A percentile compares a stretch with the other conserved stretches of the same genome.
These are phyloP conservation scores for Aspergillus avenaceus DNA, from an alignment of 495 filamentous ascomycete genomes.

Conservation along the genomic window DNA sequence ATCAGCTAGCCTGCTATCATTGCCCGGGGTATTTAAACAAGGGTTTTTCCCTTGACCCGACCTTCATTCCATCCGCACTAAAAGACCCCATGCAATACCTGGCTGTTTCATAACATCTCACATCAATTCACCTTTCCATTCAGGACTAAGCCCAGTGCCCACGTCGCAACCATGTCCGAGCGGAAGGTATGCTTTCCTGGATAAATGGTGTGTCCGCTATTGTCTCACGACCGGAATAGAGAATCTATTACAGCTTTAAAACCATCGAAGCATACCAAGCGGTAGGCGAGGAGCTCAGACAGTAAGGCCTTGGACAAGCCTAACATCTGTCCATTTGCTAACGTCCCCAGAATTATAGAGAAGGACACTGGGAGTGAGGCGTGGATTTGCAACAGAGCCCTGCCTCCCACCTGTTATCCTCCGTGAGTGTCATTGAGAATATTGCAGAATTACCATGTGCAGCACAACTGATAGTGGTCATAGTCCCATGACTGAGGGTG, in stretches of 20 bases:
- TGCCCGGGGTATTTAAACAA: no score
- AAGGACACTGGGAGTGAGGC: neutral
- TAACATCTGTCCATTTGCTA: neutral
- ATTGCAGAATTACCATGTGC: neutral
- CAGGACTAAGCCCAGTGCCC: no score
- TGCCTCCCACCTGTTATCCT: slow-evolving; percentile 5
- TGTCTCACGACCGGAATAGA: neutral
- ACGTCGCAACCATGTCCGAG: neutral
- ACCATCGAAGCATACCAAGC: neutral
- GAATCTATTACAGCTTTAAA: slow-evolving; percentile 1
- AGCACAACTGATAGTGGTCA: neutral
- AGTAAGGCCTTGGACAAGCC: neutral
- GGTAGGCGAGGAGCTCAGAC: neutral
- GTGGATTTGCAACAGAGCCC: slow-evolving; percentile 1
- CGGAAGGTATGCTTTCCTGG: neutral
- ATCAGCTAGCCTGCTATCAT: no score
- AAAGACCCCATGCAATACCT: no score
- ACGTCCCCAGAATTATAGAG: neutral
- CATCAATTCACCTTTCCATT: no score
- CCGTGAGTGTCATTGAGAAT: neutral
- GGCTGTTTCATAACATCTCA: no score
- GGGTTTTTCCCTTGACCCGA: no score
- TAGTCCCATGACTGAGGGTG: neutral
- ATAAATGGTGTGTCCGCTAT: neutral
- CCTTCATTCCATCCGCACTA: no score